Evolutionary conservation across 116 monocot genomes (phyloP), one percentile per base, ranked within the genome.

Genomic region (Zostera marina): DNA sequence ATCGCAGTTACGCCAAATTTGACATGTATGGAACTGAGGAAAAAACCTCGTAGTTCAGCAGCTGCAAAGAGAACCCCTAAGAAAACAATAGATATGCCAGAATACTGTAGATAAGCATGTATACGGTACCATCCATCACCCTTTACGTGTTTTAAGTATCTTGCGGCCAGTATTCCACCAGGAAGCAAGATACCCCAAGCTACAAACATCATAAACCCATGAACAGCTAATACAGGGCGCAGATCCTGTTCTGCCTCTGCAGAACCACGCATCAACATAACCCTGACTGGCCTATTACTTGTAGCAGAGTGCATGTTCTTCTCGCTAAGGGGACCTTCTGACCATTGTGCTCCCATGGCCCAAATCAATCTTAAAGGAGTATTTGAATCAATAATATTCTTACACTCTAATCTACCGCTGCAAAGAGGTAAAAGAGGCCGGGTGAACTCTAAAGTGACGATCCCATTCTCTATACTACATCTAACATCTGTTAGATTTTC

Each of bases 141-240:
- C 66, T 94, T 84, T 49, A 94, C 73, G 75, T 80, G 88, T 55
- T 88, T 94, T 39, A 94, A 69, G 52, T 94, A 94, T 66, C 94
- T 74, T 24, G 88, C 94, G 59, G 94, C 76, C 64, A 94, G 59
- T 49, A 94, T 79, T 32, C 94, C 94, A 47, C 94, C 88, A 25
- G 94, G 94, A 56, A 94, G 74, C 60, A 94, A 68, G 12, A 94
- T 60, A 15, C 82, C 94, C 88, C 88, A 94, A 41, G 94, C 81
- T 17, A 94, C 82, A 72, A 94, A 94, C 94, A 94, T 94, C 94
- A 94, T 94, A 64, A 94, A 94, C 20, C 94, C 94, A 73, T 94
- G 94, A 68, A 94, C 94, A 43, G 85, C 94, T 40, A 94, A 69
- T 64, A 94, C 94, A 19, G 94, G 94, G n/a, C 88, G 74, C 20